Percentiles rank a stretch among this genome's conserved stretches.
These are phyloP conservation scores for Lactifluus pinguis DNA, from an alignment of 768 basidiomycete species.

Conservation along the genomic window DNA sequence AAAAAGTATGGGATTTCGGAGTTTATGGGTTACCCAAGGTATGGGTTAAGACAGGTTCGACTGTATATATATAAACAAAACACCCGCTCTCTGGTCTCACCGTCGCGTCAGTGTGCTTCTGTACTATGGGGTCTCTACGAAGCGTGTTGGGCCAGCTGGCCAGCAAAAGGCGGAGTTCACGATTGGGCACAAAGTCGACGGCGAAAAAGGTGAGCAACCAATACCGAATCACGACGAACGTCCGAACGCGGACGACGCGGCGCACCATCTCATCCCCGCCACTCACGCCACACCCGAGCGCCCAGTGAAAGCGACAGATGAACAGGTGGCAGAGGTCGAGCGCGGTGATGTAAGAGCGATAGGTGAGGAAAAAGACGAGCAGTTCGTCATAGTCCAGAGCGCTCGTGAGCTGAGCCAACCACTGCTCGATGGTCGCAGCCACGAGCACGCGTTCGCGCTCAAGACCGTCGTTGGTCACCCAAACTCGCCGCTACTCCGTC, in stretches of 20 bases:
- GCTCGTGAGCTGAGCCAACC: constrained; percentile 86
- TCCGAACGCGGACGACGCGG: constrained; percentile 76
- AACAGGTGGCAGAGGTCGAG: constrained; percentile 75
- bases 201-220: constrained; percentile 89
- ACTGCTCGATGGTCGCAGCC: constrained; percentile 87
- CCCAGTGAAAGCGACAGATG: constrained; percentile 86
- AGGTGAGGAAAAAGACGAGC: constrained; percentile 86
- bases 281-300: constrained; percentile 44
- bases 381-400: constrained; percentile 82
- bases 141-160: constrained; percentile 79
- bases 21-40: no score
- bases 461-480: constrained; percentile 23
- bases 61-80: not conserved
- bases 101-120: constrained; percentile 57
- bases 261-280: constrained; percentile 59
- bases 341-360: constrained; percentile 74
- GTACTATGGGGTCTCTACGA: constrained; percentile 59
- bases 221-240: constrained; percentile 82
- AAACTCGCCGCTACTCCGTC: constrained; percentile 15
- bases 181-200: constrained; percentile 79
- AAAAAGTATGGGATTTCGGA: no score
- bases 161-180: constrained; percentile 61
- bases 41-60: no score
- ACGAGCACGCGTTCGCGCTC: constrained; percentile 49
- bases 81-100: constrained; percentile 35